phyloP scores from a whole-genome alignment of 495 filamentous ascomycete genomes.

The Tuber brumale region DNA sequence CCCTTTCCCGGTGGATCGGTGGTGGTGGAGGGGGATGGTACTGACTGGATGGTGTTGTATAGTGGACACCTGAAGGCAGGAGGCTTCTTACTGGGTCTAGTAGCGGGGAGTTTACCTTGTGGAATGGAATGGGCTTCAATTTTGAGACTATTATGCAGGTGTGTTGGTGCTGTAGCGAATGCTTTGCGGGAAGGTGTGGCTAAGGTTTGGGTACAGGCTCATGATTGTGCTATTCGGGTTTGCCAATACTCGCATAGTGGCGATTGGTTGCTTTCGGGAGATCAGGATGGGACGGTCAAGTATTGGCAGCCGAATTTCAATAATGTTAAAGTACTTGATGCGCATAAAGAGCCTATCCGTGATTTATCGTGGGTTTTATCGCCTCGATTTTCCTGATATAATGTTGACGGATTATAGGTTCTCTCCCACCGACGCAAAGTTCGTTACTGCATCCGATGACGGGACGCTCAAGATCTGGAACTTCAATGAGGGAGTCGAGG shows the following conservation, averaged over 20 bases:
- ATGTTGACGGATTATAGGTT: slow-evolving; percentile 46
- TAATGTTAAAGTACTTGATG: slow-evolving; percentile 90
- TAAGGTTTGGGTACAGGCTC: slow-evolving; percentile 52
- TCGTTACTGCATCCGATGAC: slow-evolving; percentile 92
- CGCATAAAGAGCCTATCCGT: slow-evolving; percentile 79
- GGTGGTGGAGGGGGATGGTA: neutral
- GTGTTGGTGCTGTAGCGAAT: neutral
- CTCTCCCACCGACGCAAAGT: slow-evolving; percentile 86
- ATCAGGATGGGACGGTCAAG: slow-evolving; percentile 90
- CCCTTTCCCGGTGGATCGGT: neutral
- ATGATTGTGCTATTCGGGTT: slow-evolving; percentile 86
- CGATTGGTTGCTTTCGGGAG: slow-evolving; percentile 93
- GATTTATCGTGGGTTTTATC: slow-evolving; percentile 57
- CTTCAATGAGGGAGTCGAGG: slow-evolving; percentile 76
- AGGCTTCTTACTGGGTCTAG: slow-evolving; percentile 84
- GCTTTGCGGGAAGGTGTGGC: slow-evolving; percentile 6
- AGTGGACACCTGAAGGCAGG: slow-evolving; percentile 95
- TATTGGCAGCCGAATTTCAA: slow-evolving; percentile 99
- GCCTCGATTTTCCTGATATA: neutral
- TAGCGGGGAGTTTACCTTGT: slow-evolving; percentile 95
- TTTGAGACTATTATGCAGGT: slow-evolving; percentile 96
- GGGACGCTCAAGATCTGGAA: slow-evolving; percentile 90
- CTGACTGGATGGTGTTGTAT: slow-evolving; percentile 19
- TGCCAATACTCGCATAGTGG: slow-evolving; percentile 85
- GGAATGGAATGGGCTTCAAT: slow-evolving; percentile 98